Percentiles rank a stretch among this genome's conserved stretches.
Evolutionary conservation across 331 rosid genomes (phyloP).

Genomic region (Quercus tomentella): DNA sequence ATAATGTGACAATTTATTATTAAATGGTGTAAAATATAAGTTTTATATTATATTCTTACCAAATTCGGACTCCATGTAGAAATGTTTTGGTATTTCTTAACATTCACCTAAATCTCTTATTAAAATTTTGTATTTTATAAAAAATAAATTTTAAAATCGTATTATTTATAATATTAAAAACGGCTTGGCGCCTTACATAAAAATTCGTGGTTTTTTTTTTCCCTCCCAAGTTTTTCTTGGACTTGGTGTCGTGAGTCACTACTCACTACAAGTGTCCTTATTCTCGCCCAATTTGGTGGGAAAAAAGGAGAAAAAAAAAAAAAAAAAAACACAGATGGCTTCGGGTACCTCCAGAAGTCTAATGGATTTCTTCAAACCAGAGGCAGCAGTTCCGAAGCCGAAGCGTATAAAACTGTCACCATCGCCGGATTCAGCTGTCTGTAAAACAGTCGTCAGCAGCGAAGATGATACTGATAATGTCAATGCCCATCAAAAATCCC

Average conservation of each 20-base stretch:
- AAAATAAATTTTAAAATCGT: no score
- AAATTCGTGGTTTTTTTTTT: not conserved
- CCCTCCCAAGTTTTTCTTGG: not conserved
- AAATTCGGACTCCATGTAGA: fast-evolving
- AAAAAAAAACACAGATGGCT: conserved; percentile 11
- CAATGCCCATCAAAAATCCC: conserved; percentile 36
- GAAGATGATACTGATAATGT: not conserved
- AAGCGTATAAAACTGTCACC: conserved; percentile 68
- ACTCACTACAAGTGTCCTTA: no score
- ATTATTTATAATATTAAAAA: no score
- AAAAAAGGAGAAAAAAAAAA: not conserved
- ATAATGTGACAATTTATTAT: no score
- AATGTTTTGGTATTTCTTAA: no score
- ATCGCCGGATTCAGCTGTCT: not conserved
- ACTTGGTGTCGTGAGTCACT: not conserved
- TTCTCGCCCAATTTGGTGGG: not conserved
- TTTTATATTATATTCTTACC: fast-evolving
- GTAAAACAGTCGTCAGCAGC: conserved; percentile 3
- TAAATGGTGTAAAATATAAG: fast-evolving
- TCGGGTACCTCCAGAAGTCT: conserved; percentile 59
- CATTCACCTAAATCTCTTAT: no score
- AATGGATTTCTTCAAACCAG: conserved; percentile 54
- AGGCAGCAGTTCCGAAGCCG: conserved; percentile 11
- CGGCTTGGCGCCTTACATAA: no score
- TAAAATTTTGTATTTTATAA: no score